Evolutionary conservation across 306 rosid species (phyloP).

Genomic region (Pyrus bretschneideri): DNA sequence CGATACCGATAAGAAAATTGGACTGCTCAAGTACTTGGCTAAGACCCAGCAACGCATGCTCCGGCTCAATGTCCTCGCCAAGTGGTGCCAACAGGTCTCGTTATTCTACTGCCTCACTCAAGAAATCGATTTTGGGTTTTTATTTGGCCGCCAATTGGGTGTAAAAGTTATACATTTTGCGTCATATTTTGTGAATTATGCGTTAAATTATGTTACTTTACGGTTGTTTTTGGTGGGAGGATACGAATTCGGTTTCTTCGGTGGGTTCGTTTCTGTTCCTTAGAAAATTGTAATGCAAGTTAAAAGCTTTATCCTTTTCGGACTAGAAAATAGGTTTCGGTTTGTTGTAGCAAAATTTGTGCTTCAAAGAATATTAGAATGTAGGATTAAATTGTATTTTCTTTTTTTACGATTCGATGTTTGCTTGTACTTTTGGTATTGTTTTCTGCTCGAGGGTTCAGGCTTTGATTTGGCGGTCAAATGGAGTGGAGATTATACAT

Average conservation of each 20-base stretch:
- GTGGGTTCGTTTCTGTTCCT: neutral
- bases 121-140: neutral
- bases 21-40: slow-evolving; percentile 69
- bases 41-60: slow-evolving; percentile 98
- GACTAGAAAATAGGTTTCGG: neutral
- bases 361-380: neutral
- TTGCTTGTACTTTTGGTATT: neutral
- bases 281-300: neutral
- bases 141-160: slow-evolving; percentile 1
- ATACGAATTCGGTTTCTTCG: neutral
- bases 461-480: neutral
- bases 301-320: neutral
- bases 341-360: neutral
- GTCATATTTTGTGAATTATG: neutral
- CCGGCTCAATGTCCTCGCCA: slow-evolving; percentile 87
- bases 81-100: slow-evolving; percentile 91
- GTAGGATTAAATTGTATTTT: neutral
- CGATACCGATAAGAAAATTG: slow-evolving; percentile 78
- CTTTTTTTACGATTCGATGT: neutral
- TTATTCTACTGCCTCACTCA: neutral
- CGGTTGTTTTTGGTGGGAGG: neutral
- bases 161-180: neutral
- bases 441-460: neutral
- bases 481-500: neutral
- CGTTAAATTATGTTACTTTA: neutral